Conservation (phyloP, 148 eudicot species). For the Chenopodium quinoa region DNA sequence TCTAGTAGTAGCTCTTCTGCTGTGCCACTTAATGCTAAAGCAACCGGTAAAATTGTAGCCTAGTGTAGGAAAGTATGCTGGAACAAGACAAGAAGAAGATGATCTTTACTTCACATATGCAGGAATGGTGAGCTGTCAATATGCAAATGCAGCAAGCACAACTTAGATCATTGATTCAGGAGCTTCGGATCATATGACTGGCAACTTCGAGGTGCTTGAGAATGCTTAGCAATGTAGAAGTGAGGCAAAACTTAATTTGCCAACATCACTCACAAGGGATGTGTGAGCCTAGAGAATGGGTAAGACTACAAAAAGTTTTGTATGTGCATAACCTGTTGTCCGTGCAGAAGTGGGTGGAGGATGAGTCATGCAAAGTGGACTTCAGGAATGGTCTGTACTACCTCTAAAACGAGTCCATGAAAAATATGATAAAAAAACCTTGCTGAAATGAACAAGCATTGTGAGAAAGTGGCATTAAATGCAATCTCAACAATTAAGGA, state of each 20-base stretch:
- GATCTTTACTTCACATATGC: not conserved
- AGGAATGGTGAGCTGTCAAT: not conserved
- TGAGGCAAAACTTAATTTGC: not conserved
- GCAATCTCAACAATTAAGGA: too few species aligned
- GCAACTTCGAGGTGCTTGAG: fast-evolving
- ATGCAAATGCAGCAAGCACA: not conserved
- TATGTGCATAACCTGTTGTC: not conserved
- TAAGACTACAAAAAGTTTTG: not conserved
- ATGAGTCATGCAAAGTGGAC: not conserved
- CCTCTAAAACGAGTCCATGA: too few species aligned
- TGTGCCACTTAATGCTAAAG: too few species aligned
- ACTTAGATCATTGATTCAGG: not conserved
- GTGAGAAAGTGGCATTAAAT: too few species aligned
- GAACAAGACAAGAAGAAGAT: not conserved
- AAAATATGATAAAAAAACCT: too few species aligned
- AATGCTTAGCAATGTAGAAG: not conserved
- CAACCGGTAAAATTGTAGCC: too few species aligned
- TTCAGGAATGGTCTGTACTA: too few species aligned
- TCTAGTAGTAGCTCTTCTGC: too few species aligned
- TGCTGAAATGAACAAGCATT: too few species aligned
- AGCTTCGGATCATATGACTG: not conserved
- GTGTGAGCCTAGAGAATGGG: not conserved
- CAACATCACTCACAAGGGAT: not conserved
- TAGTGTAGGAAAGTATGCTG: too few species aligned
- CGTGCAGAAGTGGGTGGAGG: not conserved